phyloP scores from a whole-genome alignment of 805 yeast genomes.

The Spathaspora passalidarum region DNA sequence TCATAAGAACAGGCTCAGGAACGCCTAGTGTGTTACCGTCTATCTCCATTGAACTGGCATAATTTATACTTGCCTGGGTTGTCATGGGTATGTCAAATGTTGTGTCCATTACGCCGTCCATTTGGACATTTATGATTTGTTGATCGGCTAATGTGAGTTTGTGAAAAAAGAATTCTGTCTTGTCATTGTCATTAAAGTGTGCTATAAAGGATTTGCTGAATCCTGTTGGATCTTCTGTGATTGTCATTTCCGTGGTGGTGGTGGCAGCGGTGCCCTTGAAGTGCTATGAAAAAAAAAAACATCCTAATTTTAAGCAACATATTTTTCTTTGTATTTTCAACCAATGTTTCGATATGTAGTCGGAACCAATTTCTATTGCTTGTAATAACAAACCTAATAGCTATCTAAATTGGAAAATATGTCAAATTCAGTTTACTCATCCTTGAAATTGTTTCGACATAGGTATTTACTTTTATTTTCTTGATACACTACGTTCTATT shows the following conservation, averaged over 20 bases:
- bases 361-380: too few species aligned
- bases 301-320: too few species aligned
- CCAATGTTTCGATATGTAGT: too few species aligned
- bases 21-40: conserved; percentile 24
- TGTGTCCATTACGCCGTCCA: conserved; percentile 48
- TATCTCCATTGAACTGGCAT: conserved; percentile 13
- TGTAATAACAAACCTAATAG: too few species aligned
- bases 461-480: too few species aligned
- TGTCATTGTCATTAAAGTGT: not conserved
- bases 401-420: too few species aligned
- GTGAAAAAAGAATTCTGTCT: conserved; percentile 20
- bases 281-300: too few species aligned
- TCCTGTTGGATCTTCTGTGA: conserved; percentile 11
- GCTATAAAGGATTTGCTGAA: conserved; percentile 8
- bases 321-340: too few species aligned
- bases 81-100: conserved; percentile 43
- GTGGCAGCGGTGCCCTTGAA: not conserved
- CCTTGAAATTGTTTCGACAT: too few species aligned
- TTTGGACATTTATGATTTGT: conserved; percentile 35
- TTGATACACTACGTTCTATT: too few species aligned
- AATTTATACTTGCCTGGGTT: conserved; percentile 19
- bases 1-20: conserved; percentile 40
- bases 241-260: conserved; percentile 3
- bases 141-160: conserved; percentile 37
- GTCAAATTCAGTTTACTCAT: too few species aligned